Percentiles rank a stretch among this genome's conserved stretches.
Evolutionary conservation across 208 protist species (phyloP).

Genomic region (Sergeia podlipaevii): DNA sequence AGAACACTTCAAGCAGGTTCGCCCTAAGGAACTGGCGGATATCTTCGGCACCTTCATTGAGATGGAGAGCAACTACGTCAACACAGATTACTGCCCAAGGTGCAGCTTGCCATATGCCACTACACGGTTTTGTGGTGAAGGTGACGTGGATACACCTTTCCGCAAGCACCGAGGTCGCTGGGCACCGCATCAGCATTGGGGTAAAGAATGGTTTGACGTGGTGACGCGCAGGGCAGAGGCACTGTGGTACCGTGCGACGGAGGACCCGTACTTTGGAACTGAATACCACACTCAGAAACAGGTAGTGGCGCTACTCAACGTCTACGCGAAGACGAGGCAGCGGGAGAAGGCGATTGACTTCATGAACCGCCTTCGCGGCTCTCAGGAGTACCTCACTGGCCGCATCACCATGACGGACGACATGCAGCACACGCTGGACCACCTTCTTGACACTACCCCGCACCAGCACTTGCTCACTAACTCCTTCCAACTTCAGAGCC

Average conservation of each 20-base stretch:
- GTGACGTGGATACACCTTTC: constrained; percentile 74
- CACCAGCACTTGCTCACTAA: constrained; percentile 90
- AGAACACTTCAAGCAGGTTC: constrained; percentile 51
- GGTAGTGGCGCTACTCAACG: constrained; percentile 62
- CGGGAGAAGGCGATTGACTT: constrained; percentile 85
- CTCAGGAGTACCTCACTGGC: constrained; percentile 68
- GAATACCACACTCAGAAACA: constrained; percentile 79
- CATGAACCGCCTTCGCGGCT: constrained; percentile 63
- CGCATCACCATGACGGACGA: constrained; percentile 42
- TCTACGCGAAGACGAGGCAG: constrained; percentile 77
- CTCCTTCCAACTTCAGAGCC: constrained; percentile 44
- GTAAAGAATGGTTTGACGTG: constrained; percentile 84
- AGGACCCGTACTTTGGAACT: constrained; percentile 85
- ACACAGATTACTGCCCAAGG: constrained; percentile 78
- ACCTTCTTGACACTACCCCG: constrained; percentile 71
- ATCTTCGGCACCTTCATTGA: constrained; percentile 89
- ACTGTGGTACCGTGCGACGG: constrained; percentile 82
- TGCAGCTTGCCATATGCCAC: constrained; percentile 81
- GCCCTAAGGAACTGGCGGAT: constrained; percentile 64
- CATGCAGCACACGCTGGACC: constrained; percentile 59
- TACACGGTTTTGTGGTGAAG: constrained; percentile 86
- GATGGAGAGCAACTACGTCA: constrained; percentile 89
- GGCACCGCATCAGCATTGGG: constrained; percentile 84
- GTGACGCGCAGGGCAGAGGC: constrained; percentile 84
- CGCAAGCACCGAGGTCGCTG: constrained; percentile 81